phyloP scores from a whole-genome alignment of 345 rosid species.

The Ceriops zippeliana region DNA sequence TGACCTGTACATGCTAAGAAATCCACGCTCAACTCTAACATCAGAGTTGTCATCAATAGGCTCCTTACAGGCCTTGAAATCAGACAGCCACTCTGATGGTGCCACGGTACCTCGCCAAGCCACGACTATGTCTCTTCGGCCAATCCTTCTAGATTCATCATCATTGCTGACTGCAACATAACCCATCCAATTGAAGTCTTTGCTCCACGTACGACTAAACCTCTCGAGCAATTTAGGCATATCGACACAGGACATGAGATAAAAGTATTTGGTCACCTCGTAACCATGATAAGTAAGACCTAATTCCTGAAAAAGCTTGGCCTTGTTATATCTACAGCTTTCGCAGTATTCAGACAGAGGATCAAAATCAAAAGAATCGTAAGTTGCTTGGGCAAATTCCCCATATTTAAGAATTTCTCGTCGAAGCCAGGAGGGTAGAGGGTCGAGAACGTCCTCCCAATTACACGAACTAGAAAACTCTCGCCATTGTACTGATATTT shows the following conservation, averaged over 20 bases:
- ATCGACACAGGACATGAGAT: conserved; percentile 38
- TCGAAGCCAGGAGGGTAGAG: conserved; percentile 43
- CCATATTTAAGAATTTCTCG: conserved; percentile 45
- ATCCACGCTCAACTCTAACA: conserved; percentile 23
- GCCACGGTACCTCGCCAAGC: conserved; percentile 48
- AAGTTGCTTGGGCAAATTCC: conserved; percentile 41
- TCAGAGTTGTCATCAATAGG: conserved; percentile 17
- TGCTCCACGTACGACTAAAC: conserved; percentile 33
- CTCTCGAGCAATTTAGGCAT: conserved; percentile 39
- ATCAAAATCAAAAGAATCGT: conserved; percentile 33
- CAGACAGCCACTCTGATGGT: conserved; percentile 34
- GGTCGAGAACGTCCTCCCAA: conserved; percentile 40
- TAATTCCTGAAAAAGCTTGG: conserved; percentile 26
- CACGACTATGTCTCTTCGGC: conserved; percentile 42
- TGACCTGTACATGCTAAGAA: conserved; percentile 40
- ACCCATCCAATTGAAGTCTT: conserved; percentile 51
- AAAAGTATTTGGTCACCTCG: conserved; percentile 30
- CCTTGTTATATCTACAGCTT: conserved; percentile 32
- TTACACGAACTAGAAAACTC: conserved; percentile 31
- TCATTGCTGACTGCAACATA: conserved; percentile 35
- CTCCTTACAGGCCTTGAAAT: conserved; percentile 30
- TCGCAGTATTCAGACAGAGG: conserved; percentile 25
- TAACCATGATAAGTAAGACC: conserved; percentile 33
- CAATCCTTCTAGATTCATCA: conserved; percentile 6
- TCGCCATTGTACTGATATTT: conserved; percentile 25